phyloP scores from a whole-genome alignment of 331 rosid genomes.

The Erythrophleum ivorense region DNA sequence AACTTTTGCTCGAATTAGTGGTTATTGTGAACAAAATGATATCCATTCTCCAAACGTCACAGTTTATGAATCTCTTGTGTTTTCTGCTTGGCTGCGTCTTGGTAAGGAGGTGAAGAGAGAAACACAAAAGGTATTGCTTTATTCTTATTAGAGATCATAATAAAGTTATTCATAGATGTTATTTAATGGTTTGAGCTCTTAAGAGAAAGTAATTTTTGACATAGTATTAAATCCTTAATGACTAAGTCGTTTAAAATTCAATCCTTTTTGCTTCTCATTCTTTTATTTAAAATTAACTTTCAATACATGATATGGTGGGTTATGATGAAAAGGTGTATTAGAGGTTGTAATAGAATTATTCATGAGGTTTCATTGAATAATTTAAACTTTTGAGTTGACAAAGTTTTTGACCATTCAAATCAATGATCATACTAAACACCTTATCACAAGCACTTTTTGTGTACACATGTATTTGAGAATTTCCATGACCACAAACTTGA shows the following conservation, averaged over 20 bases:
- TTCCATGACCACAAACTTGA: too few relatives aligned
- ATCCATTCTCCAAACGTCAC: conserved; percentile 77
- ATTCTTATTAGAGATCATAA: not conserved
- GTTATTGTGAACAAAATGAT: conserved; percentile 85
- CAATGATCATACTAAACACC: not conserved
- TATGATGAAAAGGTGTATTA: too few relatives aligned
- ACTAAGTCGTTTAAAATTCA: too few relatives aligned
- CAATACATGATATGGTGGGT: too few relatives aligned
- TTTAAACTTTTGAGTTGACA: not conserved
- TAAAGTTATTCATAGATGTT: not conserved
- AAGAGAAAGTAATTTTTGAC: too few relatives aligned
- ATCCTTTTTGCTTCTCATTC: too few relatives aligned
- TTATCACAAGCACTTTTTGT: too few relatives aligned
- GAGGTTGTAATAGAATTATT: too few relatives aligned
- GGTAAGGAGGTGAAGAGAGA: conserved; percentile 57
- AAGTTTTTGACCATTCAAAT: not conserved
- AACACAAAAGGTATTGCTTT: conserved; percentile 54
- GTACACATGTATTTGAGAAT: too few relatives aligned
- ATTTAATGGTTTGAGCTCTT: too few relatives aligned
- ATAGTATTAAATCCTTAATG: too few relatives aligned
- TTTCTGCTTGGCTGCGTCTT: conserved; percentile 83
- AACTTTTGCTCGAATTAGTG: conserved; percentile 73
- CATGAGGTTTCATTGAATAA: not conserved
- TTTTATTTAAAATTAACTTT: too few relatives aligned
- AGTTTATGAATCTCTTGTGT: conserved; percentile 71